Percentiles rank a stretch among this genome's conserved stretches.
Conservation (phyloP, 2,329 filamentous ascomycete genomes). For the Ustilaginoidea virens region DNA sequence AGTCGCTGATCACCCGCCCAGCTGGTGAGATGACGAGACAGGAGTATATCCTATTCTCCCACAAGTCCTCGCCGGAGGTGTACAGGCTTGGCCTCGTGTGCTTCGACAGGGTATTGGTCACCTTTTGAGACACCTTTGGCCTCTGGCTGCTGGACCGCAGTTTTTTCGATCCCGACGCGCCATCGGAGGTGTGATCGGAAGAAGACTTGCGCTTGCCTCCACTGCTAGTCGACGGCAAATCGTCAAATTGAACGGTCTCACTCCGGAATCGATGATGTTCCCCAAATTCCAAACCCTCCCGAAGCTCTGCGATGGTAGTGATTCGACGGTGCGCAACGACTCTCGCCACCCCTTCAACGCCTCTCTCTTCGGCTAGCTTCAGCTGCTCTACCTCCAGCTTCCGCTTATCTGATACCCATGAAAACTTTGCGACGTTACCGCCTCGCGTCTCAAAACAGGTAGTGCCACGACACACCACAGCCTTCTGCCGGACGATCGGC, state of each 20-base stretch:
- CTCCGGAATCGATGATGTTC: conserved; percentile 3
- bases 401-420: conserved; percentile 3
- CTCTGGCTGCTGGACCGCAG: conserved; percentile 5
- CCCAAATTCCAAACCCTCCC: conserved; percentile 5
- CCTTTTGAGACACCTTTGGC: conserved; percentile 3
- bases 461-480: conserved; percentile 8
- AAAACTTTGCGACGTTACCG: conserved; percentile 9
- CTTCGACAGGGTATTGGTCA: conserved; percentile 1
- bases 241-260: conserved; percentile 2
- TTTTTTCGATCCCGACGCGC: conserved; percentile 5
- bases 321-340: conserved; percentile 7
- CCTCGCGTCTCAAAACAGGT: conserved; percentile 6
- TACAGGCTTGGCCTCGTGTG: conserved; percentile 5
- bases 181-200: conserved; percentile 3
- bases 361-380: conserved; percentile 5
- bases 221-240: conserved; percentile 2
- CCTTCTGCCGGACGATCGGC: conserved; percentile 5
- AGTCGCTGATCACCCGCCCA: conserved; percentile 1
- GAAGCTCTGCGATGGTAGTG: conserved; percentile 6
- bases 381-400: conserved; percentile 7
- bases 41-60: conserved; percentile 5
- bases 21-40: conserved; percentile 6
- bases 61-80: conserved; percentile 4
- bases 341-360: conserved; percentile 7
- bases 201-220: conserved; percentile 5